Base-by-base conservation (phyloP, 208 protist genomes). In the Zelonia costaricensis region DNA sequence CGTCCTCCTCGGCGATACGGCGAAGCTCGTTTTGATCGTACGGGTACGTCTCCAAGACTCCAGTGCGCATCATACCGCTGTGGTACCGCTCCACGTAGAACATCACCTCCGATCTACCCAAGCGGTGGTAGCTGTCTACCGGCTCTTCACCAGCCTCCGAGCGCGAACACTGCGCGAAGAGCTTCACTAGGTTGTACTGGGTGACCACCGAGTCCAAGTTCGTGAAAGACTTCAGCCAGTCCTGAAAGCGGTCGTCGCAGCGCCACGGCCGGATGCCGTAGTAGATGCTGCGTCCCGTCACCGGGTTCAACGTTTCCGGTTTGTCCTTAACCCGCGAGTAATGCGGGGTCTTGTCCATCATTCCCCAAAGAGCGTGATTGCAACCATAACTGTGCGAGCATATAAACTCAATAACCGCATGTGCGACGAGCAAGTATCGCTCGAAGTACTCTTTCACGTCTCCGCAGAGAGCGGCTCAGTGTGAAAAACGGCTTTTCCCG, bases 201-300 rank as follows among this genome's bases (percentile, higher is more conserved):
- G 82, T 56, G 4, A 45, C 30, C 1, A 82, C n/a, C 4, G 69
- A 62, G 58, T 88, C 88, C 10, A 89, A 55, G 33, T 52, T 64
- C 13, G 73, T 78, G 55, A 89, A 86, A 0, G 83, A 67, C 40
- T 78, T 80, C n/a, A 91, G 33, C 68, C 69, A 91, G 52, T 94
- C 87, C 20, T 91, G 78, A 60, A 94, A 94, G 36, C 87, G 78
- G 59, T 94, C 87, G 66, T 90, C 84, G 55, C 87, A 94, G 0
- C 87, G 78, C 84, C 84, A 94, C 3, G 84, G 87, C 12, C 84
- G 78, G 60, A 91, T 82, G 2, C 87, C 87, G 54, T 90, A 94
- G 51, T 91, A 90, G 35, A 94, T 79, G 61, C 87, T 94, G 3
- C 87, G 70, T 0, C 87, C 87, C 3, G 84, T 91, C 0, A 94